Base-by-base conservation (phyloP, 2,329 filamentous ascomycete species). In the Colletotrichum tanaceti region DNA sequence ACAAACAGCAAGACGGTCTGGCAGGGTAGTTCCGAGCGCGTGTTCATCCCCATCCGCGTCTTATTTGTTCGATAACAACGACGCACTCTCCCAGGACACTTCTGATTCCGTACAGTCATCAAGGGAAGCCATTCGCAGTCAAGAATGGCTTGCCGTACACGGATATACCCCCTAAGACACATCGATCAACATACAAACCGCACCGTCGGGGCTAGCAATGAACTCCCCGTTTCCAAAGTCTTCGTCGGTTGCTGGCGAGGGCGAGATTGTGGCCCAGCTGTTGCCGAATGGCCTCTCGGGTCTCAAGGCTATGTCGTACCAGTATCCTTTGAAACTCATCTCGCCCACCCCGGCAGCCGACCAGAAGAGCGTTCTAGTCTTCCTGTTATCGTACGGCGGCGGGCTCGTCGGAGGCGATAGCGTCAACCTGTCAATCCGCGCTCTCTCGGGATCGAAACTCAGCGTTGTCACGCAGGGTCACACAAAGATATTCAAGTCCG, bases 271-370 rank as follows among this genome's bases (percentile, higher is more conserved):
- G 61, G 89, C 93, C 65, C 88, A 88, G 22, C 82, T 92, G 6
- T 85, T 94, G 11, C 93, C 94, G 43, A 90, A 90, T 39, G 86
- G 87, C 32, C 87, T 87, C 55, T 93, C 93, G 16, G 89, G 90
- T 53, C 86, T 97, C 38, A 88, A 90, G 70, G 88, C 86, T 39
- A 87, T 97, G 72, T 90, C 90, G 43, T 98, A 97, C 77, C 93
- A 97, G 78, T 99, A 98, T 75, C 96, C 96, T 1, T 86, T 99
- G 54, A 99, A 99, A 79, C 87, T 99, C 65, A 93, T 99, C 70
- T 91, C 94, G 0, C 93, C 95, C 1, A 86, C 90, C 16, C 88
- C 91, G 13, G 83, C 90, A 6, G 84, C 86, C 55, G 83, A 87
- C 47, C 86, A 90, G 65, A 85, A 86, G 71, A 92, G 92, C 65